Evolutionary conservation across 768 basidiomycete genomes (phyloP).

Genomic region (Mycena haematopus): DNA sequence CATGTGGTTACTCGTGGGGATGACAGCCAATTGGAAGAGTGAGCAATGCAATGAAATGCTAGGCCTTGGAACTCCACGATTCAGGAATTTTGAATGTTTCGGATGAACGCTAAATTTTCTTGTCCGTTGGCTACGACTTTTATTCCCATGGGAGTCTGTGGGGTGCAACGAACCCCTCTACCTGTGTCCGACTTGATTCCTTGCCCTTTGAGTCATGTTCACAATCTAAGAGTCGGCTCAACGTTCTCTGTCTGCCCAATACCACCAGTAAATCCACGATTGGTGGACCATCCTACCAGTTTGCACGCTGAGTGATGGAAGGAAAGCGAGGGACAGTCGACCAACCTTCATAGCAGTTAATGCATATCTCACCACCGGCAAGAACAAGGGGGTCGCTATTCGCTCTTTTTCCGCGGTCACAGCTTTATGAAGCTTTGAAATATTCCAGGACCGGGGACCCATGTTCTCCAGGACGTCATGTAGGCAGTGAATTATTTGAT

Average conservation of each 20-base stretch:
- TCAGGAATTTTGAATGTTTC: too few species aligned
- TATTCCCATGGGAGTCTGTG: too few species aligned
- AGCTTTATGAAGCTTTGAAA: slow-evolving; percentile 41
- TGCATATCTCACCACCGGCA: slow-evolving; percentile 78
- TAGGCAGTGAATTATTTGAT: slow-evolving; percentile 42
- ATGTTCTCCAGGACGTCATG: slow-evolving; percentile 36
- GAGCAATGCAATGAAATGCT: too few species aligned
- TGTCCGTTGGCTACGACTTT: too few species aligned
- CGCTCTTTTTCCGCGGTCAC: slow-evolving; percentile 53
- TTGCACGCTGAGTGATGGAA: neutral
- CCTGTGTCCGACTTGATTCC: too few species aligned
- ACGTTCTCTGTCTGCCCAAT: slow-evolving; percentile 49
- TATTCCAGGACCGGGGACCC: slow-evolving; percentile 46
- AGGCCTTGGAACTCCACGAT: too few species aligned
- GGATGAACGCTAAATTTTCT: too few species aligned
- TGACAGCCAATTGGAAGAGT: too few species aligned
- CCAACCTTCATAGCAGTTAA: slow-evolving; percentile 86
- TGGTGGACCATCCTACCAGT: slow-evolving; percentile 53
- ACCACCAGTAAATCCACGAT: slow-evolving; percentile 51
- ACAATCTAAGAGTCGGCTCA: slow-evolving; percentile 34
- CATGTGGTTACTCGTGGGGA: too few species aligned
- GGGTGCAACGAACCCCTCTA: too few species aligned
- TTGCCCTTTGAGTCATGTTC: too few species aligned
- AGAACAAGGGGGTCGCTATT: slow-evolving; percentile 55
- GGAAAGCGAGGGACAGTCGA: neutral